Evolutionary conservation across 176 grass and related monocot genomes (phyloP).

Genomic region (Oryza glumipatula): DNA sequence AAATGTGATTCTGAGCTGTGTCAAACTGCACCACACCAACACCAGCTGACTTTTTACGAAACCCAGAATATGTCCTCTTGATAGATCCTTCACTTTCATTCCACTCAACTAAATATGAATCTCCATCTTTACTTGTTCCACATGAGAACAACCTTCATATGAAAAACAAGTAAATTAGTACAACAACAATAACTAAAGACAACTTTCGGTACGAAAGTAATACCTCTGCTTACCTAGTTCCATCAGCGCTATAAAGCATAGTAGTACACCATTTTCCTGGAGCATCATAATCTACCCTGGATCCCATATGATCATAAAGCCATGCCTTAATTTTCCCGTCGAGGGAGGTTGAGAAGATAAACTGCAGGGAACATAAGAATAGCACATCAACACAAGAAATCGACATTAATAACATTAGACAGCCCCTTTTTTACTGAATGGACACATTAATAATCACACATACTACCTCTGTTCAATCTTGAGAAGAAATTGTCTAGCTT

Average conservation of each 20-base stretch:
- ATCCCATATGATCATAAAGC: slow-evolving; percentile 95
- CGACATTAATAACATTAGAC: background rate
- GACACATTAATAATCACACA: background rate
- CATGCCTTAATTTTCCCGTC: slow-evolving; percentile 99
- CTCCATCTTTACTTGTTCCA: slow-evolving; percentile 95
- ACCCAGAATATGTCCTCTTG: slow-evolving; percentile 85
- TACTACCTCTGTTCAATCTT: slow-evolving; percentile 20
- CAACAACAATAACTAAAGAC: slow-evolving; percentile 23
- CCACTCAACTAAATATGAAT: slow-evolving; percentile 94
- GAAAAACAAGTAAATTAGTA: slow-evolving; percentile 31
- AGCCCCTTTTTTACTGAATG: background rate
- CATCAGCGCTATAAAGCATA: slow-evolving; percentile 97
- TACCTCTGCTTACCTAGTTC: slow-evolving; percentile 68
- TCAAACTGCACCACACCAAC: slow-evolving; percentile 93
- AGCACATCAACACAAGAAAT: slow-evolving; percentile 24
- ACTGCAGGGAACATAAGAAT: slow-evolving; percentile 56
- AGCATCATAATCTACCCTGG: slow-evolving; percentile 93
- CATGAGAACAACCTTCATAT: slow-evolving; percentile 91
- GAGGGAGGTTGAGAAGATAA: slow-evolving; percentile 95
- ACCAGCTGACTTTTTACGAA: slow-evolving; percentile 71
- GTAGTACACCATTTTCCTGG: slow-evolving; percentile 96
- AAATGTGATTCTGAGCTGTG: slow-evolving; percentile 92
- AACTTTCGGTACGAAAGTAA: slow-evolving; percentile 22
- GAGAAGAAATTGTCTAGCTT: background rate
- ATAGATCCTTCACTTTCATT: slow-evolving; percentile 99